These are phyloP conservation scores for Solanum verrucosum DNA, from an alignment of 257 asterid genomes.

Conservation along the genomic window DNA sequence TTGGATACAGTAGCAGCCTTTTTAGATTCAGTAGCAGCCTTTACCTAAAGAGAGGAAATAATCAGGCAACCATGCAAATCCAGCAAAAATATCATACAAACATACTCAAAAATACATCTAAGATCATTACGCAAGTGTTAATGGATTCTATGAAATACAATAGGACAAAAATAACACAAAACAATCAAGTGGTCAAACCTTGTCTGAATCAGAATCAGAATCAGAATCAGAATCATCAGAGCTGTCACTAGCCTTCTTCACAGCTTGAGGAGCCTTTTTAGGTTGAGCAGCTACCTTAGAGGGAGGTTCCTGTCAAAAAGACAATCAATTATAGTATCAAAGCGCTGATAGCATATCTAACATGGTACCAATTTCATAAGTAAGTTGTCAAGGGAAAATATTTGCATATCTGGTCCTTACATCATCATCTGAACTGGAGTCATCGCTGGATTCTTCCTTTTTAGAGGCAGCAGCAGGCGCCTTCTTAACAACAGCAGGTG, in stretches of 20 bases:
- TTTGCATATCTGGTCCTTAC: background rate
- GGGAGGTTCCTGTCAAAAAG: background rate
- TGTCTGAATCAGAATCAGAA: constrained; percentile 22
- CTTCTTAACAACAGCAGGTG: constrained; percentile 12
- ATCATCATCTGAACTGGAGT: constrained; percentile 29
- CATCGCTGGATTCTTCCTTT: constrained; percentile 13
- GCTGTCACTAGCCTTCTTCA: constrained; percentile 7
- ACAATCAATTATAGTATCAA: background rate
- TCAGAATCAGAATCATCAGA: constrained; percentile 23
- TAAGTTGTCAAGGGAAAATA: constrained; percentile 2
- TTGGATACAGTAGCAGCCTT: background rate
- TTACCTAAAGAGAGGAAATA: constrained; percentile 16
- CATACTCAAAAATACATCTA: background rate
- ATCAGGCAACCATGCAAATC: constrained; percentile 17
- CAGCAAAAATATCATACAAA: background rate
- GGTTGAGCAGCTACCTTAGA: constrained; percentile 3
- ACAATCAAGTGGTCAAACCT: constrained; percentile 9
- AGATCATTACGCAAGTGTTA: background rate
- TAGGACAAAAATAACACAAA: background rate
- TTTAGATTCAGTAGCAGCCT: background rate
- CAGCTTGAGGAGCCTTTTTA: background rate
- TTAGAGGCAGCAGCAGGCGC: constrained; percentile 9
- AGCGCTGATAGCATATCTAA: background rate
- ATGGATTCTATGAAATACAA: background rate
- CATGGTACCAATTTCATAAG: background rate